A percentile compares a stretch with the other conserved stretches of the same genome.
phyloP scores from a whole-genome alignment of 2,329 filamentous ascomycete species.

The Epichloe hybrida region DNA sequence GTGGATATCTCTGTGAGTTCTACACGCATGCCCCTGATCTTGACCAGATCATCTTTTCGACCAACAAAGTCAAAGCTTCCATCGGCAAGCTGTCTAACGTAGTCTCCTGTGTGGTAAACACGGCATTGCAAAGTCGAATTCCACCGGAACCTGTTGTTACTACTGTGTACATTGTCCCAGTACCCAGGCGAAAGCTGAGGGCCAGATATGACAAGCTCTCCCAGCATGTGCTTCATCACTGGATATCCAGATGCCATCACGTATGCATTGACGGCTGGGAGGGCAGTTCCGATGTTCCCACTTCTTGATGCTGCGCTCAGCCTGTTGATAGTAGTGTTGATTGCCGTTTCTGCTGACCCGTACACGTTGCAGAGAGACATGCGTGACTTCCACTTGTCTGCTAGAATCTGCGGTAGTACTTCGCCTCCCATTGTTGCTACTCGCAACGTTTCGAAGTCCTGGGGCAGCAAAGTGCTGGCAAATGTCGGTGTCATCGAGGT shows the following conservation, averaged over 20 bases:
- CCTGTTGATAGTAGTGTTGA: constrained; percentile 14
- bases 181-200: constrained; percentile 25
- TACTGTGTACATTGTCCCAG: constrained; percentile 6
- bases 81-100: constrained; percentile 14
- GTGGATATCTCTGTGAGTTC: constrained; percentile 14
- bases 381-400: constrained; percentile 31
- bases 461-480: constrained; percentile 38
- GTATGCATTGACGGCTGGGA: constrained; percentile 10
- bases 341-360: constrained; percentile 14
- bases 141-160: constrained; percentile 4
- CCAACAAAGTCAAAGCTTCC: constrained; percentile 12
- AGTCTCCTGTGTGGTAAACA: constrained; percentile 22
- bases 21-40: constrained; percentile 13
- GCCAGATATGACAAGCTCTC: constrained; percentile 49
- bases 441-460: constrained; percentile 27
- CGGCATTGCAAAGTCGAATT: neutral
- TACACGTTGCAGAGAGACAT: constrained; percentile 11
- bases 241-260: constrained; percentile 16
- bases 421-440: constrained; percentile 51
- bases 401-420: constrained; percentile 42
- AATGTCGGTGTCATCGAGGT: constrained; percentile 49
- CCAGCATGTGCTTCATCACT: constrained; percentile 41
- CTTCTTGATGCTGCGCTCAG: constrained; percentile 9
- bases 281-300: constrained; percentile 13
- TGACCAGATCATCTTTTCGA: constrained; percentile 12